These are phyloP conservation scores for Alternaria conjuncta DNA, from an alignment of 2,329 filamentous ascomycete genomes.

Conservation along the genomic window DNA sequence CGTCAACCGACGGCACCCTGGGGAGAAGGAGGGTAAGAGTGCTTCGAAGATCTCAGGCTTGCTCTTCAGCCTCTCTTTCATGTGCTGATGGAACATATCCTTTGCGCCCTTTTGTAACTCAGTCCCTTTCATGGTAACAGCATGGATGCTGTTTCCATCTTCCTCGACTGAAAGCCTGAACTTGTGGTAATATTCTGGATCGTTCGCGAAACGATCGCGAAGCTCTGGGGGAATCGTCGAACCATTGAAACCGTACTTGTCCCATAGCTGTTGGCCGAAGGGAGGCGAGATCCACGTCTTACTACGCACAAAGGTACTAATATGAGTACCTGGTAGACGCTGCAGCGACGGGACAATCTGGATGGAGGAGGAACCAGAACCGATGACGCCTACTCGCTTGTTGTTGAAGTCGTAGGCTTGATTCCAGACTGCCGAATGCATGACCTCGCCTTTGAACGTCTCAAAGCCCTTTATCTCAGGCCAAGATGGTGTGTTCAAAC, in stretches of 20 bases:
- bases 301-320: constrained; percentile 43
- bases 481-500: constrained; percentile 42
- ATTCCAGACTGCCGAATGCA: constrained; percentile 47
- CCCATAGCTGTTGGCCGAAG: constrained; percentile 38
- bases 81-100: constrained; percentile 49
- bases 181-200: constrained; percentile 40
- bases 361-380: constrained; percentile 48
- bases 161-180: constrained; percentile 44
- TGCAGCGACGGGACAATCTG: constrained; percentile 52
- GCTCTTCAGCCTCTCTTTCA: constrained; percentile 48
- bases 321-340: constrained; percentile 37
- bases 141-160: constrained; percentile 41
- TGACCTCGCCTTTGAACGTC: constrained; percentile 42
- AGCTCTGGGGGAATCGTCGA: constrained; percentile 35
- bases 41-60: constrained; percentile 51
- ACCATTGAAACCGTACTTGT: constrained; percentile 44
- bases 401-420: constrained; percentile 40
- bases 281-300: constrained; percentile 47
- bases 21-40: constrained; percentile 52
- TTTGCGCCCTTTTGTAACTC: constrained; percentile 47
- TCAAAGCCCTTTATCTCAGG: constrained; percentile 42
- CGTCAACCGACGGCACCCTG: constrained; percentile 58
- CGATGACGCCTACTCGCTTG: constrained; percentile 46
- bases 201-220: constrained; percentile 31
- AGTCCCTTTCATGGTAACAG: constrained; percentile 45